Evolutionary conservation across 805 yeast species (phyloP).

Genomic region (Ogataea degrootiae): DNA sequence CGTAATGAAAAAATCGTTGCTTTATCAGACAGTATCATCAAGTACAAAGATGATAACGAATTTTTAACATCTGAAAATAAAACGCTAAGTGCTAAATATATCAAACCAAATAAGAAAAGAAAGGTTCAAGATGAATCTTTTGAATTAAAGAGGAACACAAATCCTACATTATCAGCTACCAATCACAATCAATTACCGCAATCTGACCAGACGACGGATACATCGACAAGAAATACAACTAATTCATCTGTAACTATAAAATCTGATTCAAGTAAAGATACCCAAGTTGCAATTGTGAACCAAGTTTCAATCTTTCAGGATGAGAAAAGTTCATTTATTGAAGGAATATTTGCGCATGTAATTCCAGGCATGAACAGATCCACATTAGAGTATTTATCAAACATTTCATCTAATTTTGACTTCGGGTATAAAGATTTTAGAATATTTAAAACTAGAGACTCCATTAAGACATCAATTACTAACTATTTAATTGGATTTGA

Average conservation of each 20-base stretch:
- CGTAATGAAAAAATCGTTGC: slow-evolving; percentile 21
- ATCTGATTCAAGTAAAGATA: not conserved
- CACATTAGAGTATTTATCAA: slow-evolving; percentile 32
- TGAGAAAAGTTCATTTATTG: slow-evolving; percentile 38
- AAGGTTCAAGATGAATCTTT: slow-evolving; percentile 14
- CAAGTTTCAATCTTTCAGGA: slow-evolving; percentile 31
- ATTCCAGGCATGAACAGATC: slow-evolving; percentile 32
- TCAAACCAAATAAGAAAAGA: slow-evolving; percentile 24
- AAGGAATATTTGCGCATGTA: slow-evolving; percentile 28
- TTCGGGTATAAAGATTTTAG: slow-evolving; percentile 22
- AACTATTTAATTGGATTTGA: slow-evolving; percentile 41
- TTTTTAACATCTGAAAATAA: slow-evolving; percentile 48
- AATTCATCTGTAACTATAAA: not conserved
- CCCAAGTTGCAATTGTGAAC: slow-evolving; percentile 21
- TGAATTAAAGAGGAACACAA: not conserved
- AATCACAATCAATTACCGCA: not conserved
- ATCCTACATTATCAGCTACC: not conserved
- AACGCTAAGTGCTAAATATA: slow-evolving; percentile 23
- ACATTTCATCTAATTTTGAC: slow-evolving; percentile 28
- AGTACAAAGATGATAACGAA: slow-evolving; percentile 50
- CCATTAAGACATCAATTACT: slow-evolving; percentile 31
- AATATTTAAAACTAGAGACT: slow-evolving; percentile 25
- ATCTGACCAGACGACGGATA: not conserved
- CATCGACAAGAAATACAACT: not conserved
- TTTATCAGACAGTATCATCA: slow-evolving; percentile 33